Conservation (phyloP, 768 basidiomycete genomes). For the Tulasnella sp. region DNA sequence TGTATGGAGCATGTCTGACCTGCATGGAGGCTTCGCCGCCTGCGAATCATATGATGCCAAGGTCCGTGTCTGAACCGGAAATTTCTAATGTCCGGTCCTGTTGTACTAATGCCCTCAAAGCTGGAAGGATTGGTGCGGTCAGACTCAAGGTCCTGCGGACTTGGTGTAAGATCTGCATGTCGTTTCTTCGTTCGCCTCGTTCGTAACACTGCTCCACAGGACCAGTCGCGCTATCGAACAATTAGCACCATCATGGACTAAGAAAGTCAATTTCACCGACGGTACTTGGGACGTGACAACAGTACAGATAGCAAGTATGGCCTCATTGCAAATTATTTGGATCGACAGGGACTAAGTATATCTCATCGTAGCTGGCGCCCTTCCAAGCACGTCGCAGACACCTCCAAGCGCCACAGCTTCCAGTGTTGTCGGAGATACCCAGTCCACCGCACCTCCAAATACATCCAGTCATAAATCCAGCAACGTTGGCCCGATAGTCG, state of each 20-base stretch:
- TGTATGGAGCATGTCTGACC: neutral
- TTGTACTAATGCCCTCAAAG: neutral
- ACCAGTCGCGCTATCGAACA: neutral
- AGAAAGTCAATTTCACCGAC: neutral
- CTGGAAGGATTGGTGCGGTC: neutral
- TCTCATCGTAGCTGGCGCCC: neutral
- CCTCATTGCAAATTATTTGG: neutral
- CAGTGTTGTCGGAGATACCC: neutral
- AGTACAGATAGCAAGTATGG: neutral
- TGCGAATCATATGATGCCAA: neutral
- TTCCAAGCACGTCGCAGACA: neutral
- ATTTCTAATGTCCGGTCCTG: neutral
- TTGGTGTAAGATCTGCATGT: neutral
- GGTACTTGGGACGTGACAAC: neutral
- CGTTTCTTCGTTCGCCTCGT: neutral
- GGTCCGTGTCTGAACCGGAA: neutral
- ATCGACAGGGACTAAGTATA: neutral
- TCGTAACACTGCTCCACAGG: neutral
- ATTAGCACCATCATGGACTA: neutral
- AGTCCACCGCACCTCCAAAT: neutral
- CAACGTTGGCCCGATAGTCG: constrained; percentile 6
- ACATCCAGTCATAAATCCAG: neutral
- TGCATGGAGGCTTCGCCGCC: neutral
- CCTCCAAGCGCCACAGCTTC: neutral
- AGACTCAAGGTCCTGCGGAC: neutral